Base-by-base conservation (phyloP, 805 yeast species). In the Metschnikowia continentalis region DNA sequence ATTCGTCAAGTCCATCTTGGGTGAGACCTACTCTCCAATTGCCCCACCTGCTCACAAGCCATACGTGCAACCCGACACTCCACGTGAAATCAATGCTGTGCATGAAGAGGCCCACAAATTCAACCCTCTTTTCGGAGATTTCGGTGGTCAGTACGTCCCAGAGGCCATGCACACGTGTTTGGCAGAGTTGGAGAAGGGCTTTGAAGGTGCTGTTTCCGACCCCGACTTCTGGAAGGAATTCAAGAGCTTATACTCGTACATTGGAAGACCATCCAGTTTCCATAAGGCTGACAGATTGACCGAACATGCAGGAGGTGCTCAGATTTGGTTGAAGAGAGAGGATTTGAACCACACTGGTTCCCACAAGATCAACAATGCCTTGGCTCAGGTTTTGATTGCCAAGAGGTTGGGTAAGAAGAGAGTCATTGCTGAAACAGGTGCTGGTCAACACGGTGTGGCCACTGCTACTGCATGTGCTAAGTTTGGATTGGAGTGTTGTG, bases 111-210 rank as follows among this genome's bases (percentile, higher is more conserved):
- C 56, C 5, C 94, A 87, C 64, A 79, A 81, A 55, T 87, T 80
- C 65, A 79, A 83, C 58, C 86, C 92, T 51, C 78, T 86, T 55
- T 92, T 92, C 62, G 99, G 98, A 63, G 90, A 83, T 46, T 95
- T 90, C 65, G 99, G 99, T 67, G 99, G 99, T 53, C 99, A 94
- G 74, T 94, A 90, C 65, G 99, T 94, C 38, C 99, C 99, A 37
- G 99, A 94, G 75, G 89, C 96, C 20, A 75, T 94, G 63, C 92
- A 91, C 71, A 81, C 96, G 41, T 92, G 98, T 75, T 78, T 94
- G 60, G 80, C 83, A 54, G 96, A 94, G 72, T 79, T 94, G 51
- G 99, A 94, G 74, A 75, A 67, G 48, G 97, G 90, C 3, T 95
- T 91, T 67, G 91, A 88, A 66, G 79, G 76, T 40, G 97, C 97